Evolutionary conservation across 805 yeast species (phyloP).

Genomic region (Komagataella mondaviorum): DNA sequence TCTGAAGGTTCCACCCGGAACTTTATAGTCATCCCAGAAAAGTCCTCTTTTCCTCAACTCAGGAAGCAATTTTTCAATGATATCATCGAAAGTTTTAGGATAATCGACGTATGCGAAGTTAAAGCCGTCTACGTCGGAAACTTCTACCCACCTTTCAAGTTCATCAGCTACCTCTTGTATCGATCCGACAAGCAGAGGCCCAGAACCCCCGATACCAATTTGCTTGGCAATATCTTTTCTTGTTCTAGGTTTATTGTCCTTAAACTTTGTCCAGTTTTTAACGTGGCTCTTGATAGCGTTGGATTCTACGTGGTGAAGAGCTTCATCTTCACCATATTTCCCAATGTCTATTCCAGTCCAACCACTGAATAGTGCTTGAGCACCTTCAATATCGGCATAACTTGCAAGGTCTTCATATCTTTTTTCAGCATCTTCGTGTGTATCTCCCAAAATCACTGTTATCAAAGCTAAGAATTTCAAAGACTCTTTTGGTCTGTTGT

Average conservation of each 20-base stretch:
- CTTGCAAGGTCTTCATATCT: constrained; percentile 18
- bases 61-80: constrained; percentile 22
- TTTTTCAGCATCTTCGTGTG: constrained; percentile 24
- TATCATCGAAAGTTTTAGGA: constrained; percentile 22
- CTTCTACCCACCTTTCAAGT: constrained; percentile 22
- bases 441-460: constrained; percentile 22
- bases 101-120: constrained; percentile 22
- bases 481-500: constrained; percentile 19
- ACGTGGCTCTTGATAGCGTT: constrained; percentile 19
- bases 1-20: constrained; percentile 20
- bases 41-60: constrained; percentile 21
- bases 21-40: constrained; percentile 22
- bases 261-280: constrained; percentile 15
- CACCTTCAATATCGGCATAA: constrained; percentile 25
- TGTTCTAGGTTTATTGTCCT: constrained; percentile 10
- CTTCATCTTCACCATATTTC: constrained; percentile 16
- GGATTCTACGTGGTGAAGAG: constrained; percentile 15
- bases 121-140: constrained; percentile 28
- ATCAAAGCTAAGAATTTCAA: constrained; percentile 23
- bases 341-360: constrained; percentile 27
- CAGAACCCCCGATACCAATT: constrained; percentile 15
- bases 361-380: constrained; percentile 22
- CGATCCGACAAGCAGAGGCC: constrained; percentile 17
- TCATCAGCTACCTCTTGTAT: constrained; percentile 23
- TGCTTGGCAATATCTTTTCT: constrained; percentile 14